A percentile compares a stretch with the other conserved stretches of the same genome.
Conservation (phyloP, 2,329 filamentous ascomycete genomes). For the Stemphylium lycopersici region DNA sequence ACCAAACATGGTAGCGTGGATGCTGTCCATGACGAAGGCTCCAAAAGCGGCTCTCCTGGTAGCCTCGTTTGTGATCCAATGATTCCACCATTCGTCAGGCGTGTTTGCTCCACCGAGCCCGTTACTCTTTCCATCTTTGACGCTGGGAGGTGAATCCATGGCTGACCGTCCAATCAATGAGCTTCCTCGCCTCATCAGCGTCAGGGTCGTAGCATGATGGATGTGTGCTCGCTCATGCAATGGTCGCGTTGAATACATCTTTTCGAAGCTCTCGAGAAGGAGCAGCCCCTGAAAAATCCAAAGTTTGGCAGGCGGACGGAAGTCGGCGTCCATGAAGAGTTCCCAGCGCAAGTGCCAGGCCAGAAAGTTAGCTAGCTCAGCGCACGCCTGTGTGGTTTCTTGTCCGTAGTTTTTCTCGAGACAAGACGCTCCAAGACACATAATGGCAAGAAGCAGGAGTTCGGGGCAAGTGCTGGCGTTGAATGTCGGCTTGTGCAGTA, state of each 20-base stretch:
- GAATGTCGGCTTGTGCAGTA: slow-evolving; percentile 93
- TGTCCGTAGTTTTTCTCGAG: slow-evolving; percentile 81
- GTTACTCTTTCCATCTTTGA: slow-evolving; percentile 65
- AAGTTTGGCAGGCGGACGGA: slow-evolving; percentile 87
- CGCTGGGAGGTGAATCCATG: slow-evolving; percentile 80
- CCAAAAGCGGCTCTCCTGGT: slow-evolving; percentile 89
- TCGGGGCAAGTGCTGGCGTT: slow-evolving; percentile 85
- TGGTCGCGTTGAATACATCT: slow-evolving; percentile 93
- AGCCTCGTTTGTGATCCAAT: slow-evolving; percentile 94
- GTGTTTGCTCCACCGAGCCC: slow-evolving; percentile 64
- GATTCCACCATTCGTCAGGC: slow-evolving; percentile 90
- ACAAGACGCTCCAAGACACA: slow-evolving; percentile 89
- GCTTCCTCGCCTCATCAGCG: slow-evolving; percentile 90
- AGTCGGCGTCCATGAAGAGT: slow-evolving; percentile 89
- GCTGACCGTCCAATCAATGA: slow-evolving; percentile 87
- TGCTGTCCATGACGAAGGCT: slow-evolving; percentile 93
- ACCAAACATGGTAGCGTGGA: slow-evolving; percentile 96
- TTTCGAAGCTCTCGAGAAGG: slow-evolving; percentile 91
- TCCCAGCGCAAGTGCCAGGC: slow-evolving; percentile 96
- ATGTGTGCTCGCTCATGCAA: slow-evolving; percentile 95
- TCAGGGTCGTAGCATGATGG: slow-evolving; percentile 93
- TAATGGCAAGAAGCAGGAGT: slow-evolving; percentile 82
- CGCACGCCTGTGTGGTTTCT: slow-evolving; percentile 75
- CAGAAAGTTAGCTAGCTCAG: slow-evolving; percentile 84
- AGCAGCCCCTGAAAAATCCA: slow-evolving; percentile 95